A percentile compares a stretch with the other conserved stretches of the same genome.
Evolutionary conservation across 805 yeast species (phyloP).

Genomic region (Pichia occidentalis): DNA sequence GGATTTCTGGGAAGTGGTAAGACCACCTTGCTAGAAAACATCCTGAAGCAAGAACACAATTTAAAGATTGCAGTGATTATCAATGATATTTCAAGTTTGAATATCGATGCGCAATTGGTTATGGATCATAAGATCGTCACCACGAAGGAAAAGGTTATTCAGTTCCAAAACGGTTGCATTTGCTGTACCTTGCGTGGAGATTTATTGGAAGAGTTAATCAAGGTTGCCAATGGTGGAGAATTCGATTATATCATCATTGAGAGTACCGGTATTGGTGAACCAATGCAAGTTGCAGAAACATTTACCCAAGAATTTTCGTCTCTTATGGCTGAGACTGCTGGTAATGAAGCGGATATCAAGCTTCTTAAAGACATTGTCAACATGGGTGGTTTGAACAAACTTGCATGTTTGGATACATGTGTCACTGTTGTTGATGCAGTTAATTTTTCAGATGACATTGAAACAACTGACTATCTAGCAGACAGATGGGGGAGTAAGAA

Average conservation of each 20-base stretch:
- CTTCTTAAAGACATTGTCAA: constrained; percentile 25
- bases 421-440: constrained; percentile 41
- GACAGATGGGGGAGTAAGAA: constrained; percentile 33
- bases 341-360: constrained; percentile 10
- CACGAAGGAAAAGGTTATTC: constrained; percentile 38
- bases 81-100: constrained; percentile 37
- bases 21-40: constrained; percentile 40
- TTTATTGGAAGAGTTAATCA: constrained; percentile 36
- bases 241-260: constrained; percentile 40
- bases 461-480: constrained; percentile 37
- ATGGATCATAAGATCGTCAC: constrained; percentile 34
- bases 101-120: constrained; percentile 38
- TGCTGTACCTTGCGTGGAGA: constrained; percentile 45
- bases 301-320: constrained; percentile 38
- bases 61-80: constrained; percentile 39
- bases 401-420: constrained; percentile 38
- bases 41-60: constrained; percentile 35
- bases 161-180: constrained; percentile 43
- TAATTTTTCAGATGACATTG: constrained; percentile 36
- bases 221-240: constrained; percentile 30
- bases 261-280: constrained; percentile 42
- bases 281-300: constrained; percentile 46
- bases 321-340: constrained; percentile 22
- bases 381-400: constrained; percentile 36
- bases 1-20: constrained; percentile 44